phyloP scores from a whole-genome alignment of 2,329 filamentous ascomycete species.

The Pseudocercospora pini-densiflorae region DNA sequence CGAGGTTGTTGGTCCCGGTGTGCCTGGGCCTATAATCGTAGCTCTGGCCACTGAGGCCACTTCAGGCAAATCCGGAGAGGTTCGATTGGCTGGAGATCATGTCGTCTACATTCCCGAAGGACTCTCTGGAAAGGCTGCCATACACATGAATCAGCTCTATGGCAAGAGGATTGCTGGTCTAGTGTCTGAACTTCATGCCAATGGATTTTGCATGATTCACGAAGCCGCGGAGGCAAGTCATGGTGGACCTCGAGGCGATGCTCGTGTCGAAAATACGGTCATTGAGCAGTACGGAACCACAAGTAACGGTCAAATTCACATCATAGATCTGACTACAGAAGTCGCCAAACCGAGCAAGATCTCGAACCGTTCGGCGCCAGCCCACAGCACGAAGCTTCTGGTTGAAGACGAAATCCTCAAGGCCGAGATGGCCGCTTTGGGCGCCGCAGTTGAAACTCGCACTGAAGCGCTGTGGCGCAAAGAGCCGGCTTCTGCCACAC shows the following conservation, averaged over 20 bases:
- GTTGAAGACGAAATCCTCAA: constrained; percentile 9
- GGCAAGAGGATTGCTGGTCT: constrained; percentile 1
- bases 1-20: constrained; percentile 14
- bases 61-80: constrained; percentile 19
- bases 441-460: constrained; percentile 15
- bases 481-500: constrained; percentile 19
- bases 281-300: constrained; percentile 15
- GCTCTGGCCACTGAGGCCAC: constrained; percentile 23
- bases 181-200: constrained; percentile 14
- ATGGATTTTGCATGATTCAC: constrained; percentile 18
- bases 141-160: constrained; percentile 8
- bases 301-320: constrained; percentile 5
- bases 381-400: constrained; percentile 14
- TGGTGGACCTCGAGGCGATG: constrained; percentile 1
- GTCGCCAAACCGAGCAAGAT: constrained; percentile 5
- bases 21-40: constrained; percentile 23
- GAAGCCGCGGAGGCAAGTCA: constrained; percentile 8
- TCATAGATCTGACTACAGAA: constrained; percentile 4
- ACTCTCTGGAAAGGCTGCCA: constrained; percentile 7
- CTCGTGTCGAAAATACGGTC: constrained; percentile 12
- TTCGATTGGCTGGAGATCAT: constrained; percentile 24
- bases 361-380: neutral
- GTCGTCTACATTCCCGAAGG: constrained; percentile 26
- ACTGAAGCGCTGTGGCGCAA: constrained; percentile 18
- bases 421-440: constrained; percentile 16